Base-by-base conservation (phyloP, 2,329 filamentous ascomycete species). In the Paraphoma chrysanthemicola region DNA sequence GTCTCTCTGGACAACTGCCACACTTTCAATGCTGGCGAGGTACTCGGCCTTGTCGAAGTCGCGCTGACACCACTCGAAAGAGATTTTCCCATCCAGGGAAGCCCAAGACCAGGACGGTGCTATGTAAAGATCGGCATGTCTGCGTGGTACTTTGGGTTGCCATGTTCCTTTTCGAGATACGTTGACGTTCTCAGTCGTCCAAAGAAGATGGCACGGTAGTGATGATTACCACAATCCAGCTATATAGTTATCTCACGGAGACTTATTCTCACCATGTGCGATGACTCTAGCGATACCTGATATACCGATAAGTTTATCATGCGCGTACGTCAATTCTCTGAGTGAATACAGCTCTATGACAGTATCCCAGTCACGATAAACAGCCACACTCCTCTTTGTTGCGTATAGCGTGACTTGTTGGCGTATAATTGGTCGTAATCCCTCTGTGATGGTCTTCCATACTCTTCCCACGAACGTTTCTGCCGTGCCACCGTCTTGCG, bases 101-200 rank as follows among this genome's bases (percentile, higher is more conserved):
- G 59, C 63, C 63, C 57, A 63, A n/a, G 59, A 59, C 59, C 62
- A 66, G 7, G 53, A 56, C 1, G 63, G 62, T 16, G 61, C 63
- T 8, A 54, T 18, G 7, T 59, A 53, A n/a, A n/a, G n/a, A n/a
- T n/a, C n/a, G n/a, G n/a, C n/a, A n/a, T n/a, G n/a, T n/a, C n/a
- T 10, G 41, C 10, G 11, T 17, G 29, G 12, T 47, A n/a, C 14
- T 7, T 18, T 36, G 6, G 11, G 8, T 7, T 8, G 6, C 38
- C 16, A 6, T 8, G 16, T 44, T 4, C 30, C 16, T 8, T n/a
- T n/a, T n/a, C n/a, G n/a, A n/a, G n/a, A n/a, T n/a, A n/a, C 38
- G 16, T n/a, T 17, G 11, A 6, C 29, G n/a, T 41, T 16, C 8
- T 7, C 38, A 14, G 44, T 47, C n/a, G 14, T 47, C 56, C 57